Base-by-base conservation (phyloP, 2,329 filamentous ascomycete genomes). In the Capronia coronata region DNA sequence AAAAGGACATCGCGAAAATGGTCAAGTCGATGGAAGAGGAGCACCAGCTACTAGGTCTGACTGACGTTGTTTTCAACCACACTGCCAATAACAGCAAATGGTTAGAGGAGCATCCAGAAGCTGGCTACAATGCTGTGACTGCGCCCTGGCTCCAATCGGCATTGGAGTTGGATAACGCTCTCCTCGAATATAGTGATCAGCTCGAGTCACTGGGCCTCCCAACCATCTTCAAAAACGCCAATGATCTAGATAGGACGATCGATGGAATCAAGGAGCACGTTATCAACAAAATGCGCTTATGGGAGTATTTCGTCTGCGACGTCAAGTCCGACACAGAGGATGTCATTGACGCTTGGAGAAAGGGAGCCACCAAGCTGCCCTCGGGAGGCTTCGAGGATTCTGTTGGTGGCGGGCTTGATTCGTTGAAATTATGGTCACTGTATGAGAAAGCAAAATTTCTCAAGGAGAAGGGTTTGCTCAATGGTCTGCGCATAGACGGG, bases 11-110 rank as follows among this genome's bases (percentile, higher is more conserved):
- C 48, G 75, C 82, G 50, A 76, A 80, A 40, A 75, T 98, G 74
- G 80, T 94, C 14, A 69, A 79, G 37, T 89, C 80, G 64, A 84
- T 98, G 76, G 87, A 96, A 68, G 76, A 83, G 44, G 83, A 94
- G 45, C 83, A 94, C 67, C 86, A 86, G 2, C 73, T 98, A 46
- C 75, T 98, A 49, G 88, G 87, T 54, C 70, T 98, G 71, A 96
- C 91, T 1, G 93, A 98, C 66, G 91, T 98, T 54, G 94, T 98
- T 38, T 89, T 93, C 75, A 98, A 98, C 64, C 93, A 98, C 71
- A 98, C 93, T 2, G 91, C 93, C 5, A 80, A 96, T 72, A 97
- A 97, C 70, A 94, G 86, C 68, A 80, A 84, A 61, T 98, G 93
- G 93, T 77, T 98, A 9, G 77, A 94, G 64, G 85, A 94, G 52